These are phyloP conservation scores for Pseudogymnoascus sp. DNA, from an alignment of 2,329 filamentous ascomycete species.

Conservation along the genomic window DNA sequence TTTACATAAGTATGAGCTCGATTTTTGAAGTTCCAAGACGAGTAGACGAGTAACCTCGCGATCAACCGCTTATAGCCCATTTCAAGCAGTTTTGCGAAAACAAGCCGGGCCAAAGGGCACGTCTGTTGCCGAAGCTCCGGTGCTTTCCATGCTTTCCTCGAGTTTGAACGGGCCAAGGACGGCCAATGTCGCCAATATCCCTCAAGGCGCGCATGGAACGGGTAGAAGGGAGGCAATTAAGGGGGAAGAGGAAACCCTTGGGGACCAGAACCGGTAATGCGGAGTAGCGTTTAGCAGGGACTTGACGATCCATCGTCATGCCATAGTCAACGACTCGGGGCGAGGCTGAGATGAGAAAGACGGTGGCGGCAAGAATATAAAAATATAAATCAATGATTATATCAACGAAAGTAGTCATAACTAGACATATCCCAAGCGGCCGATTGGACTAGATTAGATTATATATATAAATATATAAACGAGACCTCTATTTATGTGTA, in stretches of 20 bases:
- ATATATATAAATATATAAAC: not conserved
- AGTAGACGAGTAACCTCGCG: constrained; percentile 1
- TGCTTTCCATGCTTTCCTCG: constrained; percentile 8
- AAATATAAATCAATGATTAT: not conserved
- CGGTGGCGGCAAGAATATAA: not conserved
- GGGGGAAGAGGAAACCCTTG: not conserved
- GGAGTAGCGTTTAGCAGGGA: not conserved
- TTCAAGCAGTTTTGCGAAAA: not conserved
- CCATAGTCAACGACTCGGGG: not conserved
- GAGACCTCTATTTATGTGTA: not conserved
- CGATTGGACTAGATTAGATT: not conserved
- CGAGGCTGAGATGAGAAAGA: not conserved
- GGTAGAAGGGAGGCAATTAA: not conserved
- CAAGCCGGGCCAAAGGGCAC: not conserved
- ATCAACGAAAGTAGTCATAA: not conserved
- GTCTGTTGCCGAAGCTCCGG: not conserved
- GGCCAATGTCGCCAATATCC: constrained; percentile 4
- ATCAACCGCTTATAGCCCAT: constrained; percentile 9
- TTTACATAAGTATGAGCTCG: not conserved
- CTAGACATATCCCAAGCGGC: not conserved
- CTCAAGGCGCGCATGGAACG: not conserved
- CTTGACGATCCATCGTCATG: too few species aligned
- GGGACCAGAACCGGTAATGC: not conserved
- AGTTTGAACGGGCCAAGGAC: not conserved
- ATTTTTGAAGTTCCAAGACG: not conserved